Evolutionary conservation across 495 filamentous ascomycete species (phyloP), one percentile per base, ranked within the genome.

Genomic region (Hypoxylon crocopeplum): DNA sequence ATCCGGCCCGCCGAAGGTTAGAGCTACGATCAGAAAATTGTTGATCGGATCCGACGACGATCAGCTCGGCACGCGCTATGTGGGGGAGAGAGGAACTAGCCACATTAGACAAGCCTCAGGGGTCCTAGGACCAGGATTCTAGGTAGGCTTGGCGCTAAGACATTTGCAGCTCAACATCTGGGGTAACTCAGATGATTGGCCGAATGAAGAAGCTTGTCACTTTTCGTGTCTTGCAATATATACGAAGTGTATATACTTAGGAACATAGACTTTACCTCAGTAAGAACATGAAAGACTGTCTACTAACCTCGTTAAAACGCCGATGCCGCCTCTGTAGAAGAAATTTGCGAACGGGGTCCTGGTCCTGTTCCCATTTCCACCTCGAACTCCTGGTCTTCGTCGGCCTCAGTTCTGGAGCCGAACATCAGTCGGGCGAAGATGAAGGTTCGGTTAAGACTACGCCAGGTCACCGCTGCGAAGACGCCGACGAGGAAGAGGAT

Each of bases 351-450:
- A n/a, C n/a, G n/a, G n/a, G n/a, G n/a, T n/a, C n/a, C n/a, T n/a
- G n/a, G n/a, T n/a, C n/a, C n/a, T n/a, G n/a, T n/a, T n/a, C n/a
- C n/a, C n/a, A n/a, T n/a, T n/a, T n/a, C n/a, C n/a, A n/a, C n/a
- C n/a, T n/a, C n/a, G n/a, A n/a, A n/a, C n/a, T n/a, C n/a, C n/a
- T n/a, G n/a, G n/a, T n/a, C n/a, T n/a, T n/a, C n/a, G n/a, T 17
- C 37, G 7, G 17, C 7, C 7, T 21, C 37, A 17, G 4, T 25
- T 37, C 16, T 12, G 21, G 49, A 30, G 1, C 12, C 45, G 56
- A 55, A 58, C 57, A 66, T 66, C 1, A 39, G 15, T 2, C 19
- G 19, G 5, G 63, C 63, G 44, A 66, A 66, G 29, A 2, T 15
- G 2, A 16, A 15, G 13, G 56, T 38, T 0, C 34, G 12, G 10